Conservation (phyloP, 2,329 filamentous ascomycete species). For the Orbilia brochopaga region DNA sequence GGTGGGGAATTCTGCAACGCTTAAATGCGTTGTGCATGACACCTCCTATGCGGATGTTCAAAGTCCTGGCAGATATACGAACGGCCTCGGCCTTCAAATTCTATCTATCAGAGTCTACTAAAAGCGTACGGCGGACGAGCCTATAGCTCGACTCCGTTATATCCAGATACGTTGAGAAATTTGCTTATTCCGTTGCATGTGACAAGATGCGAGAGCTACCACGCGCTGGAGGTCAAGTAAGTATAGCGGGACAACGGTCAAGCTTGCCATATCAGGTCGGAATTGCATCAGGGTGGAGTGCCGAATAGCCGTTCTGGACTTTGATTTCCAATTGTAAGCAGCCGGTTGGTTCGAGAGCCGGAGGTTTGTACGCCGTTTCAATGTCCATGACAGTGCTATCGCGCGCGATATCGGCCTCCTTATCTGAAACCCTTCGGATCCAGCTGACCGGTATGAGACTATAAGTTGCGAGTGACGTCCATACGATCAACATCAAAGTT, state of each 20-base stretch:
- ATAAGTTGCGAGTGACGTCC: too few relatives aligned
- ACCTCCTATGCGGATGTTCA: not conserved
- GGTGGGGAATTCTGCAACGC: conserved; percentile 32
- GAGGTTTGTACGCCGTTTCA: not conserved
- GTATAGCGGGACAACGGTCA: not conserved
- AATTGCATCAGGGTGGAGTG: conserved; percentile 28
- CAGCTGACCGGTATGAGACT: too few relatives aligned
- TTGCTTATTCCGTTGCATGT: not conserved
- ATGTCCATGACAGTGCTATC: not conserved
- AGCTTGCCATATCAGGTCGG: conserved; percentile 37
- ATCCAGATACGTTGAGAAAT: too few relatives aligned
- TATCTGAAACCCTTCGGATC: too few relatives aligned
- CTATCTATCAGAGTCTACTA: too few relatives aligned
- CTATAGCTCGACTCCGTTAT: too few relatives aligned
- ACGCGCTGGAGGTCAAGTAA: not conserved
- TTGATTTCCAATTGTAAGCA: not conserved
- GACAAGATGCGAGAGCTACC: not conserved
- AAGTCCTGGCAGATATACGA: too few relatives aligned
- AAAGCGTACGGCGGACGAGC: too few relatives aligned
- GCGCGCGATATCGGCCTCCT: not conserved
- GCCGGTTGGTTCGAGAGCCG: not conserved
- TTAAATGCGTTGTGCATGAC: conserved; percentile 8
- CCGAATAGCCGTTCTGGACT: conserved; percentile 27
- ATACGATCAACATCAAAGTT: too few relatives aligned
- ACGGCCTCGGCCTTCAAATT: too few relatives aligned